Percentiles rank a stretch among this genome's conserved stretches.
phyloP scores from a whole-genome alignment of 805 yeast species.

The Sungouiella thailandica region DNA sequence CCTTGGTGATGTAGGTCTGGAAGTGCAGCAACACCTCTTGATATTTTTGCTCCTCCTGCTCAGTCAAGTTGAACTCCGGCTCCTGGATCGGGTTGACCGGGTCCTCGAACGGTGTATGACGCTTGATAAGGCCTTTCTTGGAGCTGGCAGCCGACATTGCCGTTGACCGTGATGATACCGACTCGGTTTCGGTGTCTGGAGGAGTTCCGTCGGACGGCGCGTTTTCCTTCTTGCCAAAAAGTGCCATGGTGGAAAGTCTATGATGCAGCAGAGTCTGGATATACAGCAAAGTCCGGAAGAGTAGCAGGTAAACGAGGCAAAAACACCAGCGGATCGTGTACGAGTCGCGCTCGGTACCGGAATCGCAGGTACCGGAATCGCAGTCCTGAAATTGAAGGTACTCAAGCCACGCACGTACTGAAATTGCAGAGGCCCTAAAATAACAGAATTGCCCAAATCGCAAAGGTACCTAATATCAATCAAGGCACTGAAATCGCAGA shows the following conservation, averaged over 20 bases:
- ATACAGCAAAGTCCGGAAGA: background rate
- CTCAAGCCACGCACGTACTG: too few relatives aligned
- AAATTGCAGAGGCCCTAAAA: too few relatives aligned
- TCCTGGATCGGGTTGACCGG: slow-evolving; percentile 32
- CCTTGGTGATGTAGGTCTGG: slow-evolving; percentile 19
- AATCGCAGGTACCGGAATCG: too few relatives aligned
- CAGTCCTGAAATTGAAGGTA: too few relatives aligned
- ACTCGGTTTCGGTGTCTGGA: slow-evolving; percentile 11
- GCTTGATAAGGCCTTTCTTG: slow-evolving; percentile 24
- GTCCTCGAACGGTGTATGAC: slow-evolving; percentile 35
- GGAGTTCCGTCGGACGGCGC: slow-evolving; percentile 5
- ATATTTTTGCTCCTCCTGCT: slow-evolving; percentile 29
- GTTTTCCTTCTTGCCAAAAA: slow-evolving; percentile 8
- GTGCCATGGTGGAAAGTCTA: slow-evolving; percentile 10
- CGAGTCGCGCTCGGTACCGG: too few relatives aligned
- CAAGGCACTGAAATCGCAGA: too few relatives aligned
- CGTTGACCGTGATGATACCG: slow-evolving; percentile 13
- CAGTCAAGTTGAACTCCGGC: slow-evolving; percentile 25
- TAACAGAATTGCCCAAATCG: too few relatives aligned
- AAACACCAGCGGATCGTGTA: too few relatives aligned
- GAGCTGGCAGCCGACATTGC: slow-evolving; percentile 8
- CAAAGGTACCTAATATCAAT: too few relatives aligned
- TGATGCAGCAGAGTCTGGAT: background rate
- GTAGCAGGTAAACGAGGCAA: background rate
- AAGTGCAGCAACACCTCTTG: slow-evolving; percentile 26